These are phyloP conservation scores for Podaxis sp. DNA, from an alignment of 768 basidiomycete genomes.

Conservation along the genomic window DNA sequence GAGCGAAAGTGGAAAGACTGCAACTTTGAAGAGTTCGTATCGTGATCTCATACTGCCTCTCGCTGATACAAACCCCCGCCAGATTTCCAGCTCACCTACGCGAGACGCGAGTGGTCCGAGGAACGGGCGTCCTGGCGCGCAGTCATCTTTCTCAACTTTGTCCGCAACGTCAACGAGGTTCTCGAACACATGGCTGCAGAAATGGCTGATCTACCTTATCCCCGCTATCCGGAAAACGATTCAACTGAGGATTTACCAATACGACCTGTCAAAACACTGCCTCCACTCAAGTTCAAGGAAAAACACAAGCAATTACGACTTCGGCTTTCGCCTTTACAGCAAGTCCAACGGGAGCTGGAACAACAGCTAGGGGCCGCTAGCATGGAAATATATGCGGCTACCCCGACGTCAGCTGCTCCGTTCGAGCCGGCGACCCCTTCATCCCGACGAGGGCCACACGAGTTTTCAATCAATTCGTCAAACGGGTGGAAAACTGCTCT, in stretches of 20 bases:
- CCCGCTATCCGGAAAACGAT: conserved; percentile 28
- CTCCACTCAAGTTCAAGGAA: conserved; percentile 51
- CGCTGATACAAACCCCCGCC: conserved; percentile 12
- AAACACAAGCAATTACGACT: conserved; percentile 56
- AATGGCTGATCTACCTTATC: conserved; percentile 40
- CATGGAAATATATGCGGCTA: conserved; percentile 41
- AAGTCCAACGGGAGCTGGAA: conserved; percentile 58
- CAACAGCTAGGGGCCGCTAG: conserved; percentile 53
- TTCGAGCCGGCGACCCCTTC: conserved; percentile 25
- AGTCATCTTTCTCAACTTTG: conserved; percentile 76
- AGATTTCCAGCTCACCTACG: conserved; percentile 78
- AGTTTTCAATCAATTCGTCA: conserved; percentile 57
- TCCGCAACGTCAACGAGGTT: conserved; percentile 65
- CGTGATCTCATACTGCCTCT: neutral
- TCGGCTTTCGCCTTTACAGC: conserved; percentile 52
- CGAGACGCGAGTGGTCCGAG: conserved; percentile 62
- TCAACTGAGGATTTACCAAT: conserved; percentile 35
- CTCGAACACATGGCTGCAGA: conserved; percentile 54
- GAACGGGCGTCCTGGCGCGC: conserved; percentile 69
- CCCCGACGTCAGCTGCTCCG: conserved; percentile 35
- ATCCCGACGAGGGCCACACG: conserved; percentile 30
- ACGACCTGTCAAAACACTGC: conserved; percentile 32
- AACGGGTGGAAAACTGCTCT: conserved; percentile 66
- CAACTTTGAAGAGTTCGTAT: conserved; percentile 66
- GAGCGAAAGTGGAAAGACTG: conserved; percentile 77